phyloP scores from a whole-genome alignment of 2,329 filamentous ascomycete species.

The Colletotrichum siamense region DNA sequence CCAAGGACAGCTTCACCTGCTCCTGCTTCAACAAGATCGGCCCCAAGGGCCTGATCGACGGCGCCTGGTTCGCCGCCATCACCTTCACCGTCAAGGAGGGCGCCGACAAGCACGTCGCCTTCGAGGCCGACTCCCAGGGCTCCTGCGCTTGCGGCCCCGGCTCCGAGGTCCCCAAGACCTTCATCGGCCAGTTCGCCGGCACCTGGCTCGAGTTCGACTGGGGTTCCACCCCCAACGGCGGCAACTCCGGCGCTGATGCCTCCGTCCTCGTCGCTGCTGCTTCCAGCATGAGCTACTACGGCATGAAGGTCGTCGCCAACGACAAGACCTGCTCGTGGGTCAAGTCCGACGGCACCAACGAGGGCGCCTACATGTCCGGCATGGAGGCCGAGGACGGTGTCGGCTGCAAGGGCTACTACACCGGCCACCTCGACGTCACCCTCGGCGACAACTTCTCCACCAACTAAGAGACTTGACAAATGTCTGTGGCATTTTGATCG shows the following conservation, averaged over 20 bases:
- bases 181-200: constrained; percentile 44
- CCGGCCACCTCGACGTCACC: constrained; percentile 33
- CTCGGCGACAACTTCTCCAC: constrained; percentile 32
- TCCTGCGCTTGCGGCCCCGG: constrained; percentile 48
- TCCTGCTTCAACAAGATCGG: constrained; percentile 61
- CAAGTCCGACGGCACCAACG: constrained; percentile 33
- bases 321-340: constrained; percentile 48
- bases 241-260: constrained; percentile 56
- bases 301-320: constrained; percentile 42
- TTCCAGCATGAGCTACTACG: constrained; percentile 32
- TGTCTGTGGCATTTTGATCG: background rate
- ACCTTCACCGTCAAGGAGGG: constrained; percentile 44
- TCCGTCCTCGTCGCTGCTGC: constrained; percentile 51
- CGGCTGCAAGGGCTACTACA: constrained; percentile 42
- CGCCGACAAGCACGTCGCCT: constrained; percentile 45
- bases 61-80: constrained; percentile 52
- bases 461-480: background rate
- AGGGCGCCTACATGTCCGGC: constrained; percentile 42
- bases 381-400: constrained; percentile 43
- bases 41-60: constrained; percentile 45
- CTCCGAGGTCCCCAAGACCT: constrained; percentile 36
- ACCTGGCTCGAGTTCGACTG: constrained; percentile 59
- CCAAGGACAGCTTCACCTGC: constrained; percentile 41
- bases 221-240: constrained; percentile 48
- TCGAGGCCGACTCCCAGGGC: constrained; percentile 53